Evolutionary conservation across 805 yeast species (phyloP), one percentile per base, ranked within the genome.

Genomic region (Dipodascus geniculatus): DNA sequence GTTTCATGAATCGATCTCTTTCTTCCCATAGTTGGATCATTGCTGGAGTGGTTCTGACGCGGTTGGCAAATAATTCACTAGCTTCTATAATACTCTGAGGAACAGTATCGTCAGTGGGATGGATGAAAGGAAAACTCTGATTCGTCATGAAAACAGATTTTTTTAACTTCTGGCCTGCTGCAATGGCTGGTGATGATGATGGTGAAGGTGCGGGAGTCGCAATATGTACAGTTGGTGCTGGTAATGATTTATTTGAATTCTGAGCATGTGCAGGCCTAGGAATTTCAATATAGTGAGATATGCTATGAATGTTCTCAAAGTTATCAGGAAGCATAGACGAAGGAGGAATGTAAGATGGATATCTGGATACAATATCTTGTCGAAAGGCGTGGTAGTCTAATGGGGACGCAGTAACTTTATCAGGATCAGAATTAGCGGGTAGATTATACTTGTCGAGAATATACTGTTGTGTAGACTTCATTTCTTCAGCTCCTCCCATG

Each of bases 181-280:
- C 66, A 31, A 63, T 48, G 17, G 68, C 51, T 2, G 86, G 85
- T 1, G 80, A 73, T 17, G 75, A 63, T 0, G 85, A 82, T 0
- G 96, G 96, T 0, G 95, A 86, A 2, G 96, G 93, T 1, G 85
- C 85, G 0, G 96, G 96, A 0, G 96, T 87, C 0, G 96, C 90
- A 9, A 88, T 76, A 64, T 85, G 90, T 3, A 83, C 71, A 0
- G 77, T 68, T 44, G 80, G 82, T 0, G 76, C 69, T 1, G 83
- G 83, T 22, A 78, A 65, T 38, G 73, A 71, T 11, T 73, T 68
- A 50, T 73, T 71, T 2, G 73, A 60, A 3, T 74, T 67, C 54
- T 75, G 78, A 2, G 72, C 57, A 60, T 73, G 70, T 9, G 68
- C 56, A 0, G 86, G 78, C 53, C 81, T 71, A 2, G 85, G 83